A percentile compares a stretch with the other conserved stretches of the same genome.
phyloP scores from a whole-genome alignment of 1,284 basidiomycete species.

The Cutaneotrichosporon sp. region DNA sequence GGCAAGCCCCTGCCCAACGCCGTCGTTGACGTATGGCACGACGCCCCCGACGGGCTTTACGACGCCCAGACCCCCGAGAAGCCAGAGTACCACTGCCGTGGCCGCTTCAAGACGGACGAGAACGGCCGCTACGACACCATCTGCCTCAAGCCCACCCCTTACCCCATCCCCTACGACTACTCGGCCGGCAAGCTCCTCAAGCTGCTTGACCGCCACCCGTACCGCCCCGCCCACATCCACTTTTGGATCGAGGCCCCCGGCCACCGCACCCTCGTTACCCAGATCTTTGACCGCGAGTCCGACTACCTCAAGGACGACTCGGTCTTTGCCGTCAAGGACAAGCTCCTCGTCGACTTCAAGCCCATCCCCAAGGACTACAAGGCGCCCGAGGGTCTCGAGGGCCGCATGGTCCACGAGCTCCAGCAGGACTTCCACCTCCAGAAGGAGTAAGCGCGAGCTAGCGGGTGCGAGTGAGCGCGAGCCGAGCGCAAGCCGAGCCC shows the following conservation, averaged over 20 bases:
- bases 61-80: conserved; percentile 43
- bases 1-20: conserved; percentile 41
- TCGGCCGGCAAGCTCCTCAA: conserved; percentile 41
- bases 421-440: conserved; percentile 23
- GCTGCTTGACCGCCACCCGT: conserved; percentile 39
- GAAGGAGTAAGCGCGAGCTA: not conserved
- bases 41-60: conserved; percentile 44
- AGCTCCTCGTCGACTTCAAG: conserved; percentile 21
- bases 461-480: no score
- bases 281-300: conserved; percentile 43
- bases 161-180: conserved; percentile 46
- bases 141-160: conserved; percentile 42
- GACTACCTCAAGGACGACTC: conserved; percentile 45
- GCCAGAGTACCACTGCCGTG: conserved; percentile 40
- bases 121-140: conserved; percentile 36
- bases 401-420: conserved; percentile 19
- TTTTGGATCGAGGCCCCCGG: conserved; percentile 31
- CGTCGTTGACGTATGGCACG: conserved; percentile 46
- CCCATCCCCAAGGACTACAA: conserved; percentile 13
- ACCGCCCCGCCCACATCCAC: conserved; percentile 46
- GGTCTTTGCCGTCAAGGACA: conserved; percentile 47
- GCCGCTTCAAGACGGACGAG: conserved; percentile 38
- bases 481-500: no score
- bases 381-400: conserved; percentile 11
- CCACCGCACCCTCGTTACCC: conserved; percentile 33